phyloP scores from a whole-genome alignment of 176 grass and related monocot species.

The Calamus simplicifolius region DNA sequence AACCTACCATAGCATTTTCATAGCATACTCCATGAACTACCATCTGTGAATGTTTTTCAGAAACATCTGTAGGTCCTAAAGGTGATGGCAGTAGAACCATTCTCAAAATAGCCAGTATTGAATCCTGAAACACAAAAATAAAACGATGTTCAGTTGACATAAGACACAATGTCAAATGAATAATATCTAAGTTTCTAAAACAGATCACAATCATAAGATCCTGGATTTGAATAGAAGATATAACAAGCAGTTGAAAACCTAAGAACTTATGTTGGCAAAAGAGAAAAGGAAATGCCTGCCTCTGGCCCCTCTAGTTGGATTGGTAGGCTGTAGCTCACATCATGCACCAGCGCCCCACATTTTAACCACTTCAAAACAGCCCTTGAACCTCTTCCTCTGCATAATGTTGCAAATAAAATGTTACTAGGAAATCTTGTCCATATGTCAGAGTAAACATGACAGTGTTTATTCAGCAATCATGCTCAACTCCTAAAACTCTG shows the following conservation, averaged over 20 bases:
- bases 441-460: too few relatives aligned
- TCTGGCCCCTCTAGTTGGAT: constrained; percentile 62
- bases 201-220: too few relatives aligned
- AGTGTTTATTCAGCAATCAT: too few relatives aligned
- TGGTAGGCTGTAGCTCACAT: constrained; percentile 63
- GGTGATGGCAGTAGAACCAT: constrained; percentile 42
- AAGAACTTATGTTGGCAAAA: neutral
- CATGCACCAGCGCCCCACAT: constrained; percentile 49
- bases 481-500: too few relatives aligned
- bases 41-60: constrained; percentile 23
- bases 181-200: too few relatives aligned
- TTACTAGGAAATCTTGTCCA: too few relatives aligned
- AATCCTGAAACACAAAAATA: constrained; percentile 33
- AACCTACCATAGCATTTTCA: constrained; percentile 68
- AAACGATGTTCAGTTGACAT: too few relatives aligned
- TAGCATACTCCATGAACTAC: constrained; percentile 56
- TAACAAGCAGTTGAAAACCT: too few relatives aligned
- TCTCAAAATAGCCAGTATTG: constrained; percentile 42
- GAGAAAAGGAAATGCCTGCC: constrained; percentile 24
- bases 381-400: constrained; percentile 69
- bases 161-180: too few relatives aligned
- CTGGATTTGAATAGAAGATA: too few relatives aligned
- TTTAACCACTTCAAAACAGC: constrained; percentile 51
- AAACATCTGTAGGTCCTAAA: constrained; percentile 11
- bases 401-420: neutral